phyloP scores from a whole-genome alignment of 2,329 filamentous ascomycete species.

The Claviceps cyperi region DNA sequence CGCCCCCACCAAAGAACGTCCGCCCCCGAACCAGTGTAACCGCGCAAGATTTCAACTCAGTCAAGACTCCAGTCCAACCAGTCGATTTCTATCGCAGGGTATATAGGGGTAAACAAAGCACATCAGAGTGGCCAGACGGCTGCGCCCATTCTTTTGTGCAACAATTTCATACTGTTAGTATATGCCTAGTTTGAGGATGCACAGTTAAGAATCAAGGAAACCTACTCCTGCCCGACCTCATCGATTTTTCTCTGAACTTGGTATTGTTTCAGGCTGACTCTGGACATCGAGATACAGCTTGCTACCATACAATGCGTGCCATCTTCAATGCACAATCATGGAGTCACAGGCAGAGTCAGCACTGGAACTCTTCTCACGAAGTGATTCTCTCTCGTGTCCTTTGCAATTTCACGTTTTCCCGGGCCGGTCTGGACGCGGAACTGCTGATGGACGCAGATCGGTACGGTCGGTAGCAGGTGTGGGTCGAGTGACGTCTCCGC shows the following conservation, averaged over 20 bases:
- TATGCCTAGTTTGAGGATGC: not conserved
- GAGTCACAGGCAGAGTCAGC: not conserved
- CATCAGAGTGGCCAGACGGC: too few species aligned
- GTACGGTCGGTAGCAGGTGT: conserved; percentile 4
- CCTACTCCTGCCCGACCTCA: not conserved
- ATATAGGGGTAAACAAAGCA: too few species aligned
- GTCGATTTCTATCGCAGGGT: too few species aligned
- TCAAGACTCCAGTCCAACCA: too few species aligned
- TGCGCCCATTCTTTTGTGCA: too few species aligned
- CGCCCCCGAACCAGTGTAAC: too few species aligned
- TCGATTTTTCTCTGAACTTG: not conserved
- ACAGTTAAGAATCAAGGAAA: not conserved
- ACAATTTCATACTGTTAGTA: too few species aligned
- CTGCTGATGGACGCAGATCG: conserved; percentile 4
- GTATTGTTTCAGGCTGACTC: not conserved
- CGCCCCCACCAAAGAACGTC: too few species aligned
- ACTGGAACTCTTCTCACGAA: not conserved
- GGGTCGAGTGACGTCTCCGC: conserved; percentile 2
- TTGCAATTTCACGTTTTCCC: not conserved
- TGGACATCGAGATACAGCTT: not conserved
- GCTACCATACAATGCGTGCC: not conserved
- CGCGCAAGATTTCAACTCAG: too few species aligned
- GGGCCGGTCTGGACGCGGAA: conserved; percentile 2
- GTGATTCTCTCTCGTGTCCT: not conserved
- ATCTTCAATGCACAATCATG: not conserved